These are phyloP conservation scores for Aspergillus candidus DNA, from an alignment of 2,329 filamentous ascomycete species.

Conservation along the genomic window DNA sequence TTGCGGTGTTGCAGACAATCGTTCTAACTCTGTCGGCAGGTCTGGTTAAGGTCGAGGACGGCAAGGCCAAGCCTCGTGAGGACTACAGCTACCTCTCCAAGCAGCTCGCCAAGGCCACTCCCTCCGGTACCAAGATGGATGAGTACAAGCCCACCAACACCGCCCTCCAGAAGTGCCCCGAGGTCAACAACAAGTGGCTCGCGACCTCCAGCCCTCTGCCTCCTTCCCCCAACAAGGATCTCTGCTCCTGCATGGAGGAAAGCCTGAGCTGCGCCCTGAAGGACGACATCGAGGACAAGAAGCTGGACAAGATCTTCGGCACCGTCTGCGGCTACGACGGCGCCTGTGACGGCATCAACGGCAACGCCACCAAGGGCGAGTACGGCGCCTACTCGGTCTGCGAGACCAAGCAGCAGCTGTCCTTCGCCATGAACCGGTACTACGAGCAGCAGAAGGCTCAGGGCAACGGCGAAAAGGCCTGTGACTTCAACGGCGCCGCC, in stretches of 20 bases:
- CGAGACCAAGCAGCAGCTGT: constrained; percentile 35
- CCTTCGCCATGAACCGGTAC: constrained; percentile 40
- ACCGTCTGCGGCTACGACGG: constrained; percentile 34
- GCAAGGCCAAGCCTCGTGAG: constrained; percentile 57
- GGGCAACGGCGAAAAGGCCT: constrained; percentile 32
- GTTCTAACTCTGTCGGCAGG: constrained; percentile 14
- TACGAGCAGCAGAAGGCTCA: constrained; percentile 32
- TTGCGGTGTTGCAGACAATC: background rate
- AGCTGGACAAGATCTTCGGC: constrained; percentile 64
- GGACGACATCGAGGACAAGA: constrained; percentile 48
- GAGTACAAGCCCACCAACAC: constrained; percentile 69
- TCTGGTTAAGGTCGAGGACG: constrained; percentile 56
- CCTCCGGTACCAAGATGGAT: constrained; percentile 57
- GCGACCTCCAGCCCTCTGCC: constrained; percentile 62
- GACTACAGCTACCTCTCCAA: constrained; percentile 68
- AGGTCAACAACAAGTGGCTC: constrained; percentile 57
- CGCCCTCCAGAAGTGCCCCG: constrained; percentile 63
- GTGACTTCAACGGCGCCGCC: constrained; percentile 39
- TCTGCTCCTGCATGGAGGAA: constrained; percentile 79
- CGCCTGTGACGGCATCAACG: constrained; percentile 36
- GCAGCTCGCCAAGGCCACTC: constrained; percentile 61
- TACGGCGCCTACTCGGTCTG: constrained; percentile 44
- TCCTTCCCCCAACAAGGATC: constrained; percentile 66
- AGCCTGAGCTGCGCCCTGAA: constrained; percentile 64
- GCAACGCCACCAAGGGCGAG: constrained; percentile 34